Evolutionary conservation across 2,329 filamentous ascomycete species (phyloP), one percentile per base, ranked within the genome.

Genomic region (Aspergillus texensis): DNA sequence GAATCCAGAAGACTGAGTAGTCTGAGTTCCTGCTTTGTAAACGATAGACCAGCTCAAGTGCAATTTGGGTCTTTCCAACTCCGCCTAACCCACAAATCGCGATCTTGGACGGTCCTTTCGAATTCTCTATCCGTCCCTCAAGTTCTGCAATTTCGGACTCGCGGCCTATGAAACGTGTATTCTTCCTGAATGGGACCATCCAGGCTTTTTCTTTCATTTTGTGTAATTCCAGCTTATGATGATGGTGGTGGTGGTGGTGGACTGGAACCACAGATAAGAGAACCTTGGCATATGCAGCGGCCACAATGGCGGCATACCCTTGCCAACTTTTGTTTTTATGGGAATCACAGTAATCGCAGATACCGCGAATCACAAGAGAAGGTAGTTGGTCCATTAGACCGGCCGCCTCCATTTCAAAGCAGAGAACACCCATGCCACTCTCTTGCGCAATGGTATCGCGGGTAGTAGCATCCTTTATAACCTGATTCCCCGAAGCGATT

Each of bases 401-500:
- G 10, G 43, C 19, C 6, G 56, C 43, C 56, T 21, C 34, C 56
- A 46, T 58, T 6, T 45, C 67, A 34, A 55, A 55, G 10, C 52
- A 55, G 26, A 55, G 28, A 34, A 66, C 60, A 39, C 69, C 67
- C 68, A 69, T 72, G 28, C 34, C 34, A 39, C 34, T 19, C 16
- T 72, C 54, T 41, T 54, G 50, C 8, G 62, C 61, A 43, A 67
- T 11, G 10, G 16, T 11, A 28, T 74, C 71, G 24, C 72, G 54
- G 2, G 43, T 60, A 4, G 10, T 58, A 12, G 61, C 69, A 61
- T 70, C 39, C 24, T 65, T 73, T 11, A 75, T 67, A 21, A 73
- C 58, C 26, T 67, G 63, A 43, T 72, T 68, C 5, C 71, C 73
- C 2, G 70, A 75, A 2, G 67, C 72, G 36, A 75, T 74, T 2